A percentile compares a stretch with the other conserved stretches of the same genome.
Evolutionary conservation across 192 early-diverging fungal genomes (phyloP).

Genomic region (Chytriomyces sp.): DNA sequence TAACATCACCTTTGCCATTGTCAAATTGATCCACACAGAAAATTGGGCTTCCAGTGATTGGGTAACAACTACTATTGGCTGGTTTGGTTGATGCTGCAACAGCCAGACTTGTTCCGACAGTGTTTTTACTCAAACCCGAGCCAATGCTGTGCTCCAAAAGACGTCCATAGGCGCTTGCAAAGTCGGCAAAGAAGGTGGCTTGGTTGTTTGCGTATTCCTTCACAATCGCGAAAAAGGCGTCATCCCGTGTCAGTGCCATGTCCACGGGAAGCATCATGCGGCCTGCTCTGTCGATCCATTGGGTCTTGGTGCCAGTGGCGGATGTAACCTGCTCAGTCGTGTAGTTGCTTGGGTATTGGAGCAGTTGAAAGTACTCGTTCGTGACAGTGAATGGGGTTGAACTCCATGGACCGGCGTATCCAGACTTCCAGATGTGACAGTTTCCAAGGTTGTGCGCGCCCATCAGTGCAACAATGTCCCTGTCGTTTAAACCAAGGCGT

Average conservation of each 20-base stretch:
- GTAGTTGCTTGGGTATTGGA: background rate
- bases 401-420: conserved; percentile 60
- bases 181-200: conserved; percentile 24
- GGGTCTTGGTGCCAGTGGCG: background rate
- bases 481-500: conserved; percentile 64
- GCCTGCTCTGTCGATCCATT: background rate
- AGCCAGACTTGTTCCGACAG: background rate
- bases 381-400: conserved; percentile 44
- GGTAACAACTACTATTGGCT: conserved; percentile 4
- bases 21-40: background rate
- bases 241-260: conserved; percentile 22
- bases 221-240: conserved; percentile 6
- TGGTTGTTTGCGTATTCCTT: conserved; percentile 27
- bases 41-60: background rate
- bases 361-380: conserved; percentile 53
- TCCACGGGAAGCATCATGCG: conserved; percentile 11
- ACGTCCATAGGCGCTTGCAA: background rate
- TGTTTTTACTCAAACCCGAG: background rate
- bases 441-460: conserved; percentile 72
- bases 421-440: conserved; percentile 69
- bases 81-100: no score
- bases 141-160: conserved; percentile 5
- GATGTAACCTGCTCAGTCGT: conserved; percentile 3
- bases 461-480: conserved; percentile 71
- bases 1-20: background rate